Conservation (phyloP, 208 protist genomes). For the Borovskyia barvae region DNA sequence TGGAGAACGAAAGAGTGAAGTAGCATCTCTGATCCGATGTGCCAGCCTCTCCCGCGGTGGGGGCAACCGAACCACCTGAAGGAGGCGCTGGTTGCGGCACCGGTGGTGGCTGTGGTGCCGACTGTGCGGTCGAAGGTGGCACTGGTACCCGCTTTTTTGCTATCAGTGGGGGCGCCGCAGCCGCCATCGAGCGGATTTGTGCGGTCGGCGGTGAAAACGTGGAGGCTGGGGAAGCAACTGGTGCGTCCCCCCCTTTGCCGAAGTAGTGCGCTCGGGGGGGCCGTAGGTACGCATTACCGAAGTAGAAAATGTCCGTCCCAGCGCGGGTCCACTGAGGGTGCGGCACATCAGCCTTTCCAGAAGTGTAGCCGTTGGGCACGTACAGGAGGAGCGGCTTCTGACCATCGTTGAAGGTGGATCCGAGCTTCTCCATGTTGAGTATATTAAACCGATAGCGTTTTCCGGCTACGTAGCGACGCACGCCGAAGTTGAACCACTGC, state of each 20-base stretch:
- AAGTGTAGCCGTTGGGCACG: conserved; percentile 24
- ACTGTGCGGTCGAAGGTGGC: not conserved
- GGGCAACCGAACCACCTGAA: no score
- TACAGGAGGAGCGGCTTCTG: conserved; percentile 91
- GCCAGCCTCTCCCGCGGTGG: conserved; percentile 2
- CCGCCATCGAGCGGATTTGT: not conserved
- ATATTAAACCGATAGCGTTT: conserved; percentile 95
- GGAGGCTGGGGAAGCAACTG: not conserved
- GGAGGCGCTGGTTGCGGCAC: not conserved
- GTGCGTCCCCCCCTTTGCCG: conserved; percentile 9
- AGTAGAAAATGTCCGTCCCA: conserved; percentile 85
- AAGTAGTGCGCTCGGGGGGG: conserved; percentile 37
- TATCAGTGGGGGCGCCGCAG: conserved; percentile 7
- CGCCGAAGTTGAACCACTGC: conserved; percentile 97
- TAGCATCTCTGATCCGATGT: conserved; percentile 40
- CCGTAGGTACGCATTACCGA: conserved; percentile 65
- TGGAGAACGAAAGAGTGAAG: conserved; percentile 92
- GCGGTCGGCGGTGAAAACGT: not conserved
- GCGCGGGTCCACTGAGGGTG: conserved; percentile 46
- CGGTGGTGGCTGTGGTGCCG: not conserved
- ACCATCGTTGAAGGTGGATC: conserved; percentile 95
- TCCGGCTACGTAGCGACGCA: conserved; percentile 63
- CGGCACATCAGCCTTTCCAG: not conserved
- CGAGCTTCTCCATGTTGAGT: conserved; percentile 95
- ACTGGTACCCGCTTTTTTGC: conserved; percentile 11